Evolutionary conservation across 164 flowering plant species (phyloP).

Genomic region (Nymphaea colorata): DNA sequence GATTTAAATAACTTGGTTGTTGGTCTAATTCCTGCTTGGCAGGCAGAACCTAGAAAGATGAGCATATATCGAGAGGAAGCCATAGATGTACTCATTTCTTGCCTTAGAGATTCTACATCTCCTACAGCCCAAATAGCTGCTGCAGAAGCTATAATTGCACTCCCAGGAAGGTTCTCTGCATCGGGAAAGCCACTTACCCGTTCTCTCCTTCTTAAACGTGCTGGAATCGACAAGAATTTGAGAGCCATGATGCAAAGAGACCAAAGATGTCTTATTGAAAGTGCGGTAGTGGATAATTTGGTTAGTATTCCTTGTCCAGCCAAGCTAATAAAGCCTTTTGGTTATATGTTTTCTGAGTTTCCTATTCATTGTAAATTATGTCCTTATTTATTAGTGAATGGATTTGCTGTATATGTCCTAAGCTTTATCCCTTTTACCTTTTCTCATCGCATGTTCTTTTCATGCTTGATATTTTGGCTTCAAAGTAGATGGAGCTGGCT

Average conservation of each 20-base stretch:
- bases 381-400: no score
- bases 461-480: no score
- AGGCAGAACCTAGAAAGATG: slow-evolving; percentile 76
- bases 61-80: slow-evolving; percentile 86
- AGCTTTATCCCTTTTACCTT: no score
- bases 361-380: no score
- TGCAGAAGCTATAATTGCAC: slow-evolving; percentile 50
- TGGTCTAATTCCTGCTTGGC: slow-evolving; percentile 5
- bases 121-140: slow-evolving; percentile 54
- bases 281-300: slow-evolving; percentile 24
- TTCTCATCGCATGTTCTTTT: no score
- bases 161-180: slow-evolving; percentile 68
- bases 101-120: slow-evolving; percentile 46
- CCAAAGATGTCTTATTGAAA: slow-evolving; percentile 8
- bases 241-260: slow-evolving; percentile 25
- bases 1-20: neutral
- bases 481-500: no score
- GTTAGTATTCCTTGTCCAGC: slow-evolving; percentile 17
- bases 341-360: neutral
- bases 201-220: slow-evolving; percentile 53
- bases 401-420: no score
- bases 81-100: slow-evolving; percentile 53
- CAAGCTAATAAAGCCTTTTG: no score
- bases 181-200: slow-evolving; percentile 56
- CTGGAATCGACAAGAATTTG: slow-evolving; percentile 39